These are phyloP conservation scores for Alternaria longipes DNA, from an alignment of 2,329 filamentous ascomycete species.

Conservation along the genomic window DNA sequence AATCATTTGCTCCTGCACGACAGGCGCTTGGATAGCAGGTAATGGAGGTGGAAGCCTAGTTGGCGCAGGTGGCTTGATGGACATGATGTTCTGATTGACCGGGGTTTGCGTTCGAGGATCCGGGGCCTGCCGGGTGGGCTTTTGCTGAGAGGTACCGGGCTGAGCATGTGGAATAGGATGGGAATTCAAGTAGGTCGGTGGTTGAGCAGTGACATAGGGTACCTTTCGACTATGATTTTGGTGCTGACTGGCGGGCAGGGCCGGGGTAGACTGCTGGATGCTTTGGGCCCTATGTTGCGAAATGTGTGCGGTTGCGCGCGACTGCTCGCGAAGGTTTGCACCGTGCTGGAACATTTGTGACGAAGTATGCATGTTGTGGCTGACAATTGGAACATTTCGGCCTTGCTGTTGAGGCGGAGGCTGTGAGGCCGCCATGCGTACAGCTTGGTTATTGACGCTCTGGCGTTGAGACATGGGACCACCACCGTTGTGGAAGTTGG, in stretches of 20 bases:
- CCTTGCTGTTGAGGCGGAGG: constrained; percentile 13
- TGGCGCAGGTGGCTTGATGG: constrained; percentile 7
- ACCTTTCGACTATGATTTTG: constrained; percentile 21
- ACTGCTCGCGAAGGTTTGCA: constrained; percentile 30
- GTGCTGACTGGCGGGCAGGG: constrained; percentile 19
- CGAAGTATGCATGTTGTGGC: neutral
- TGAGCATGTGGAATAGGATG: neutral
- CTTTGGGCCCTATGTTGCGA: constrained; percentile 6
- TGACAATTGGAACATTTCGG: constrained; percentile 1
- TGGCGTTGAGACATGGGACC: constrained; percentile 15
- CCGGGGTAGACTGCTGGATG: constrained; percentile 6
- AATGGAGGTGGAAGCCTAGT: constrained; percentile 7
- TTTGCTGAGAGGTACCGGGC: constrained; percentile 8
- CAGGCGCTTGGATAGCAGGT: constrained; percentile 14
- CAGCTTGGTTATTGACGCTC: constrained; percentile 13
- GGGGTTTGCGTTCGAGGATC: constrained; percentile 8
- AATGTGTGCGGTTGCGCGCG: constrained; percentile 19
- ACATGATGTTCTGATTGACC: neutral
- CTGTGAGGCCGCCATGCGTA: constrained; percentile 12
- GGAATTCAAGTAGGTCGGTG: constrained; percentile 1
- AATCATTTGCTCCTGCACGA: constrained; percentile 11
- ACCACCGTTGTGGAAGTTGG: constrained; percentile 15
- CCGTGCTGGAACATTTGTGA: constrained; percentile 24
- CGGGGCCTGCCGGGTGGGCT: neutral
- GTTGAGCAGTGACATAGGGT: neutral